A percentile compares a stretch with the other conserved stretches of the same genome.
phyloP scores from a whole-genome alignment of 805 yeast genomes.

The Zygoascus flipseniorum region DNA sequence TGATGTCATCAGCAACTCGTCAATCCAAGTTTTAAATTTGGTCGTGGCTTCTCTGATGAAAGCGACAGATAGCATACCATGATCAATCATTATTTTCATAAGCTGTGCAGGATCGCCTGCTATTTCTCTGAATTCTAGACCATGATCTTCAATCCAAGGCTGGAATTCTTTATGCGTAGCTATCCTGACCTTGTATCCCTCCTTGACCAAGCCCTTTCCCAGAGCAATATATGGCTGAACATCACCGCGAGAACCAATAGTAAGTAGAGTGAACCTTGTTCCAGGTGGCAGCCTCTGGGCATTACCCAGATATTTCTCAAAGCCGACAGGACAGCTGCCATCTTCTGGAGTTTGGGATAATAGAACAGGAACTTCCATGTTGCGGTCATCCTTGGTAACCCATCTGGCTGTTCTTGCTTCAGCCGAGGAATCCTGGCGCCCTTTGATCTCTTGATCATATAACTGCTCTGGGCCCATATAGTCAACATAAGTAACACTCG shows the following conservation, averaged over 20 bases:
- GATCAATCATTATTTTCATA: slow-evolving; percentile 87
- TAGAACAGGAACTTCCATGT: slow-evolving; percentile 15
- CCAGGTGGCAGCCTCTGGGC: slow-evolving; percentile 26
- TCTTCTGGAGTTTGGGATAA: background rate
- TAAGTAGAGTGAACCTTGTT: slow-evolving; percentile 57
- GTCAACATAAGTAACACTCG: background rate
- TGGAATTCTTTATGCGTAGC: slow-evolving; percentile 81
- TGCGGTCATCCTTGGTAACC: slow-evolving; percentile 55
- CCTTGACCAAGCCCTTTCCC: slow-evolving; percentile 66
- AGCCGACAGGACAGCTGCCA: background rate
- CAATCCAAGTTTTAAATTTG: slow-evolving; percentile 77
- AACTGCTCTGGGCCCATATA: background rate
- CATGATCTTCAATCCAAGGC: slow-evolving; percentile 62
- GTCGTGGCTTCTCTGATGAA: slow-evolving; percentile 75
- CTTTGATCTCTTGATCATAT: background rate
- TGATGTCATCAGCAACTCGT: slow-evolving; percentile 57
- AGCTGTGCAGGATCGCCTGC: slow-evolving; percentile 93
- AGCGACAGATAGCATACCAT: slow-evolving; percentile 77
- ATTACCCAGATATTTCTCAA: background rate
- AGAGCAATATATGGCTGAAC: slow-evolving; percentile 93
- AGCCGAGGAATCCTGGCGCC: background rate
- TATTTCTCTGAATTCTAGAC: slow-evolving; percentile 58
- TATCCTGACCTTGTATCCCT: slow-evolving; percentile 78
- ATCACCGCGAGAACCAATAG: slow-evolving; percentile 94
- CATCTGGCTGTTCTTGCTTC: slow-evolving; percentile 40